These are phyloP conservation scores for Nicotiana noctiflora DNA, from an alignment of 257 asterid species.

Conservation along the genomic window DNA sequence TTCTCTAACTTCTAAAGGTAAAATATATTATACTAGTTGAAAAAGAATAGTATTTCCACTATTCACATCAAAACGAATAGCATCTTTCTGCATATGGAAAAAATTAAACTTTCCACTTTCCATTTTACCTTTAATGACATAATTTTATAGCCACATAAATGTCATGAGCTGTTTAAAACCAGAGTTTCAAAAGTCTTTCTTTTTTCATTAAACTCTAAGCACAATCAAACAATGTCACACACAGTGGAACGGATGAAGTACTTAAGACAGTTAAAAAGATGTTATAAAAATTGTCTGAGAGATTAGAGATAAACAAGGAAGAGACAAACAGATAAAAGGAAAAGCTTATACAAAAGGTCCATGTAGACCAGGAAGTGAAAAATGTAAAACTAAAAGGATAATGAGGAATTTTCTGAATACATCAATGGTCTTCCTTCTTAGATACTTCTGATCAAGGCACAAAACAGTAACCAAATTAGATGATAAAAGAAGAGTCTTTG, in stretches of 20 bases:
- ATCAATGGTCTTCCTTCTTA: neutral
- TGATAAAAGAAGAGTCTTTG: neutral
- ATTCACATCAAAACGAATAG: neutral
- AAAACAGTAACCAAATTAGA: neutral
- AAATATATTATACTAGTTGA: neutral
- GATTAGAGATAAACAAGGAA: neutral
- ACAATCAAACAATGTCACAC: neutral
- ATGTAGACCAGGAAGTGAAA: neutral
- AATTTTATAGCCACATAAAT: neutral
- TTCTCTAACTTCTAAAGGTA: neutral
- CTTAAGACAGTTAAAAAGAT: neutral
- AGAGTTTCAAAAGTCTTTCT: neutral
- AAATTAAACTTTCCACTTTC: neutral
- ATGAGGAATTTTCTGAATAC: neutral
- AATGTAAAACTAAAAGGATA: neutral
- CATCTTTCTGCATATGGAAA: neutral
- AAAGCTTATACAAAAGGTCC: neutral
- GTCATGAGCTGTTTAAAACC: neutral
- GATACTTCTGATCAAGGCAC: neutral
- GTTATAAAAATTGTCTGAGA: neutral
- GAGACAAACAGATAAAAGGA: neutral
- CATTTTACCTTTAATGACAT: neutral
- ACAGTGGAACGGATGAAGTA: neutral
- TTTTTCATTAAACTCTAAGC: neutral
- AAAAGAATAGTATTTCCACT: neutral